Percentiles rank a stretch among this genome's conserved stretches.
These are phyloP conservation scores for Arabis alpina DNA, from an alignment of 345 rosid genomes.

Conservation along the genomic window DNA sequence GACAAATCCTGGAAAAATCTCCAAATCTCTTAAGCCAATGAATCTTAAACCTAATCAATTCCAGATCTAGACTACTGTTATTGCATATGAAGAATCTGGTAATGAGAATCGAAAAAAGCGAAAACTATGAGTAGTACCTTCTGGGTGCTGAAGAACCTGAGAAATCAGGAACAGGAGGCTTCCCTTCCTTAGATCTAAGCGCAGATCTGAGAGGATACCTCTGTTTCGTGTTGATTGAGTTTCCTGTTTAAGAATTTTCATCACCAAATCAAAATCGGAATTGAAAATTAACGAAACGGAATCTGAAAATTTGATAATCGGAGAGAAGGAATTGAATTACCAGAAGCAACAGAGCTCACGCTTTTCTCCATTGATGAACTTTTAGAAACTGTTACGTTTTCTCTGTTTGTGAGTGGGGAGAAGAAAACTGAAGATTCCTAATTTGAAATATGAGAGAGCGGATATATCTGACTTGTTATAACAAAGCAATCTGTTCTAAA, in stretches of 20 bases:
- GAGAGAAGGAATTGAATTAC: slow-evolving; percentile 37
- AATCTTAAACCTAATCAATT: neutral
- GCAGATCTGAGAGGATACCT: slow-evolving; percentile 88
- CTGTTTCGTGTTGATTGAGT: slow-evolving; percentile 60
- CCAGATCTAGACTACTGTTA: slow-evolving; percentile 14
- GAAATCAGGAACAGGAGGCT: slow-evolving; percentile 50
- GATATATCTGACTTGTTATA: slow-evolving; percentile 26
- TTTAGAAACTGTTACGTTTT: neutral
- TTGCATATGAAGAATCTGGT: neutral
- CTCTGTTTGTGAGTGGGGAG: slow-evolving; percentile 15
- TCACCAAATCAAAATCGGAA: neutral
- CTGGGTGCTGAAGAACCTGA: slow-evolving; percentile 48
- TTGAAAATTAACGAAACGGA: neutral
- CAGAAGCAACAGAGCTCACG: slow-evolving; percentile 48
- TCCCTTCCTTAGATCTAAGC: slow-evolving; percentile 61
- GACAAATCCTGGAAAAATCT: neutral
- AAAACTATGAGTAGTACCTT: slow-evolving; percentile 6
- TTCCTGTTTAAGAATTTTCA: slow-evolving; percentile 33
- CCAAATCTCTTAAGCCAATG: neutral
- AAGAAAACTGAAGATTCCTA: slow-evolving; percentile 23
- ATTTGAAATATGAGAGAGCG: slow-evolving; percentile 30
- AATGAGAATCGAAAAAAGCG: neutral
- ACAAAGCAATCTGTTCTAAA: neutral
- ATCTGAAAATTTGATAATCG: slow-evolving; percentile 1
- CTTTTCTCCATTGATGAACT: slow-evolving; percentile 44